Evolutionary conservation across 805 yeast species (phyloP), one percentile per base, ranked within the genome.

Genomic region (Cyberlindnera euphorbiiphila): DNA sequence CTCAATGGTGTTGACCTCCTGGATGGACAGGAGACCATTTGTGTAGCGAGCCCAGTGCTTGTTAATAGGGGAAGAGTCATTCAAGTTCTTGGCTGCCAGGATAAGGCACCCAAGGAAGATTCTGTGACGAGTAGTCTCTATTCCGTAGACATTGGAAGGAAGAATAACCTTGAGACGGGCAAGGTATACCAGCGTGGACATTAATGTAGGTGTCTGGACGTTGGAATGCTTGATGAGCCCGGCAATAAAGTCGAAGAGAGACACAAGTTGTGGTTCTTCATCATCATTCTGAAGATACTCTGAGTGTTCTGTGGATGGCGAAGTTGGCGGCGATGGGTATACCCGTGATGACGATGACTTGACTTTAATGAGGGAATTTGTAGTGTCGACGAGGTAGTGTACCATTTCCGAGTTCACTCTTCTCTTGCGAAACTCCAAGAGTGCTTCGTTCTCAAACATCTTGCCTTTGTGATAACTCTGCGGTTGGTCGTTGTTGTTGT

Each of bases 1-100:
- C 64, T 91, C 98, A 54, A 94, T 84, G 47, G 88, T 78, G 62
- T 91, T 93, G 37, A 93, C 87, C 55, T 91, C 98, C 16, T 70
- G 70, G 25, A 85, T 65, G 9, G 79, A 58, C 43, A 91, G 72
- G 29, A 93, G 69, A 1, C 97, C 97, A 57, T 82, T 81, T 4
- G 98, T 89, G 67, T 91, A 89, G 43, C 77, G 72, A 5, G 95
- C 81, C 98, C 98, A 91, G 66, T 93, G 97, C 64, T 84, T 89
- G 65, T 91, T 91, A 59, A 91, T 73, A 29, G 98, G 98, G 15
- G 94, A 81, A 4, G 95, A 84, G 66, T 91, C 98, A 62, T 91
- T 91, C 47, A 89, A 73, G 46, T 79, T 80, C 66, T 91, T 91
- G 12, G 98, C 96, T n/a, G 95, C 85, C 33, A 93, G 64, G 29